These are phyloP conservation scores for Capronia americana DNA, from an alignment of 2,329 filamentous ascomycete genomes.

Conservation along the genomic window DNA sequence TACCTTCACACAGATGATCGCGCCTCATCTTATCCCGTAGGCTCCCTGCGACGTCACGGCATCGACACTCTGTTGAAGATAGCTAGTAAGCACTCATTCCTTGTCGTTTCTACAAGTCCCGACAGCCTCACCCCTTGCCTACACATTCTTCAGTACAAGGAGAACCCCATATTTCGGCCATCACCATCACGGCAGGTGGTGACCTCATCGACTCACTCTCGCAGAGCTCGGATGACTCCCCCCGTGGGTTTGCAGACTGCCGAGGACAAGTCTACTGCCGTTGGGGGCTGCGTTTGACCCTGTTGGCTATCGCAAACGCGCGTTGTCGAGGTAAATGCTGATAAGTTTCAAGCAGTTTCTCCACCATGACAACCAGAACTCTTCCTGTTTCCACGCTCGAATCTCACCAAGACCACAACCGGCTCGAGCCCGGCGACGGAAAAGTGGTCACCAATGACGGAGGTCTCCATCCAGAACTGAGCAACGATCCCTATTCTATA, in stretches of 20 bases:
- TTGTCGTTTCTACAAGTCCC: background rate
- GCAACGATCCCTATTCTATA: conserved; percentile 10
- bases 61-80: background rate
- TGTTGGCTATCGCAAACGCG: background rate
- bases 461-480: background rate
- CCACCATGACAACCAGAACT: background rate
- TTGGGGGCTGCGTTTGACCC: background rate
- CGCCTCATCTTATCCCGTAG: background rate
- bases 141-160: background rate
- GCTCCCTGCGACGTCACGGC: background rate
- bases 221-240: background rate
- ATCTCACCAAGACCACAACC: background rate
- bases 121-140: background rate
- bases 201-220: background rate
- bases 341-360: background rate
- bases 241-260: background rate
- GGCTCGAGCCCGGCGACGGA: background rate
- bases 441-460: background rate
- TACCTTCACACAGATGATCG: conserved; percentile 9
- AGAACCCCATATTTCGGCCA: background rate
- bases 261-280: background rate
- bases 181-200: background rate
- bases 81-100: background rate
- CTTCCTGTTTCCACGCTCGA: background rate
- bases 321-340: background rate